Conservation (phyloP, 768 basidiomycete genomes). For the Suillus ampliporus region DNA sequence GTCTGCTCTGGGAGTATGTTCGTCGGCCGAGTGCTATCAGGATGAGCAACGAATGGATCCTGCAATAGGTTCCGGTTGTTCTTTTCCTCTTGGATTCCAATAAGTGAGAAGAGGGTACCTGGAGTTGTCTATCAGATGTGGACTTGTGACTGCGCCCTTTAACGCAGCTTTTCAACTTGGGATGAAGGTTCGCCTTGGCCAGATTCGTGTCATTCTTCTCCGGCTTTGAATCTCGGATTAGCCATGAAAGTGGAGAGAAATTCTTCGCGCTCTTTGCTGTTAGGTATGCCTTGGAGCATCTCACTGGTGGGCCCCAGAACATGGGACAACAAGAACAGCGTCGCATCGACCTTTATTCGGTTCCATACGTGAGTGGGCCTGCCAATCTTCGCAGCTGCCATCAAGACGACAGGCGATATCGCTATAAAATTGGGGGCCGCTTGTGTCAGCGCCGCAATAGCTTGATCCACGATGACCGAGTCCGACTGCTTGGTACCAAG, state of each 20-base stretch:
- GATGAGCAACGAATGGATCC: not conserved
- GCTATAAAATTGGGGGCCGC: not conserved
- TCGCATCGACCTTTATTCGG: not conserved
- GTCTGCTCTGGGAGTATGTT: not conserved
- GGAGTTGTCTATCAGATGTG: too few relatives aligned
- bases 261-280: not conserved
- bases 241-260: not conserved
- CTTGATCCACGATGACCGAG: not conserved
- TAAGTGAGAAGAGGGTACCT: too few relatives aligned
- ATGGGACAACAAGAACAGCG: not conserved
- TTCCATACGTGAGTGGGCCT: not conserved
- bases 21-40: not conserved
- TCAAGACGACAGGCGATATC: not conserved
- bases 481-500: not conserved
- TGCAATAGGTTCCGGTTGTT: too few relatives aligned
- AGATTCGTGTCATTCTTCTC: too few relatives aligned
- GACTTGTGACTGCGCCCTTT: too few relatives aligned
- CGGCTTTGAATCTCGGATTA: not conserved
- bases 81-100: too few relatives aligned
- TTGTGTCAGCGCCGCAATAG: not conserved
- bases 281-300: not conserved
- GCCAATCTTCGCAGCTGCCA: not conserved
- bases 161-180: not conserved
- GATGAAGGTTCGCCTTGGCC: too few relatives aligned
- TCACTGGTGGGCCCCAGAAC: not conserved